Base-by-base conservation (phyloP, 352 stramenopile genomes). In the Aphanomyces euteiches region DNA sequence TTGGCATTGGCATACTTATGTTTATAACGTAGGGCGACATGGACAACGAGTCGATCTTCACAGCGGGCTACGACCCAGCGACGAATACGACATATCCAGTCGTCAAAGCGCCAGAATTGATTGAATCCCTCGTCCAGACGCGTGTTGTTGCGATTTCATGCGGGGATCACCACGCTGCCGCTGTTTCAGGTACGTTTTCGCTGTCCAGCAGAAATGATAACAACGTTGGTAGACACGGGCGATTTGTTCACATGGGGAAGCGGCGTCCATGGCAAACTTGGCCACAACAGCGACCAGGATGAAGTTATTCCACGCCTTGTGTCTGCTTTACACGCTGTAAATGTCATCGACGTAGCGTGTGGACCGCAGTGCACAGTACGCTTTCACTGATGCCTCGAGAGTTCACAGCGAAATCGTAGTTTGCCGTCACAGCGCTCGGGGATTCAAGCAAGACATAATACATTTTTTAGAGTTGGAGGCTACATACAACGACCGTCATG, bases 401-500 rank as follows among this genome's bases (percentile, higher is more conserved):
- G 3, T 12, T 56, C 41, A 56, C 7, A 63, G n/a, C 5, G 17
- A 15, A 15, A n/a, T 63, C 5, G 8, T 19, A 17, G 47, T 61
- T 58, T 12, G 64, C 47, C 1, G 64, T 70, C 8, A 70, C 64
- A 17, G 45, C 45, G 15, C 19, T 70, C 1, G n/a, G 21, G 40
- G 64, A 70, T 12, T 63, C 45, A 21, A 58, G 36, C 19, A n/a
- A 75, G 58, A 71, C 72, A 67, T 74, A 67, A 40, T 67, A 73
- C 5, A 56, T 39, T 58, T 56, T 15, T 21, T 41, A 4, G 50
- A 38, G 40, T 13, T 19, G 3, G 21, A 70, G 47, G 39, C 36
- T 61, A 70, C 83, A 91, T 28, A 95, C 64, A 40, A 95, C 78
- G 5, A 78, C 88, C 3, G 89, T 96, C 86, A 95, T 96, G 74